Base-by-base conservation (phyloP, 2,329 filamentous ascomycete genomes). In the Alternaria triticina region DNA sequence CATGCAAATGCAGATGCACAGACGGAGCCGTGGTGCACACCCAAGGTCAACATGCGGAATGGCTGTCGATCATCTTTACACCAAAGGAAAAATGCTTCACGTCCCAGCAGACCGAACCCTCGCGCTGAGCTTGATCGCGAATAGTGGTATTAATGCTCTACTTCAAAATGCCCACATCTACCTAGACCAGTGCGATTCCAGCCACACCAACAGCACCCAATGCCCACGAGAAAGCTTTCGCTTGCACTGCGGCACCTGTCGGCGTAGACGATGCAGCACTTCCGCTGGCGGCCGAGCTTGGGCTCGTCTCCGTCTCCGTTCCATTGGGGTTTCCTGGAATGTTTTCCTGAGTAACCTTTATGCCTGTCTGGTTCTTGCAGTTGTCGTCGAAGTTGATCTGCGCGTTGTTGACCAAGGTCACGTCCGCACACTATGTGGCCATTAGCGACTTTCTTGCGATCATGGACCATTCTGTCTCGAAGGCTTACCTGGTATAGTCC, bases 351-450 rank as follows among this genome's bases (percentile, higher is more conserved):
- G 57, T 77, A 8, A 85, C 82, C 5, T 81, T 82, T 47, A 92
- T 81, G 33, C 85, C 86, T 10, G 84, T 87, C 67, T 83, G 84
- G 68, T 88, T 91, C 67, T 80, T 81, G 84, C 90, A 93, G 61
- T 84, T 79, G 44, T 81, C 80, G 22, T 76, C 68, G 69, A 76
- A 80, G 33, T 81, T 81, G 25, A 81, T 74, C 15, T 85, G 82
- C 9, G 81, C 83, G 11, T 82, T 81, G 55, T 82, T 81, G 30
- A 84, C 86, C 81, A 94, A 90, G 25, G 87, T 89, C 68, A 94
- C 87, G 71, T 94, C 91, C 74, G 91, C 89, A 78, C 91, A 94
- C 88, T 90, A 64, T 57, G 8, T 25, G 40, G 8, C 17, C 5
- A 11, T 65, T 36, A 62, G 51, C 28, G 5, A 54, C 7, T 51